Percentiles rank a stretch among this genome's conserved stretches.
Conservation (phyloP, 345 rosid genomes). For the Aurinia saxatilis region DNA sequence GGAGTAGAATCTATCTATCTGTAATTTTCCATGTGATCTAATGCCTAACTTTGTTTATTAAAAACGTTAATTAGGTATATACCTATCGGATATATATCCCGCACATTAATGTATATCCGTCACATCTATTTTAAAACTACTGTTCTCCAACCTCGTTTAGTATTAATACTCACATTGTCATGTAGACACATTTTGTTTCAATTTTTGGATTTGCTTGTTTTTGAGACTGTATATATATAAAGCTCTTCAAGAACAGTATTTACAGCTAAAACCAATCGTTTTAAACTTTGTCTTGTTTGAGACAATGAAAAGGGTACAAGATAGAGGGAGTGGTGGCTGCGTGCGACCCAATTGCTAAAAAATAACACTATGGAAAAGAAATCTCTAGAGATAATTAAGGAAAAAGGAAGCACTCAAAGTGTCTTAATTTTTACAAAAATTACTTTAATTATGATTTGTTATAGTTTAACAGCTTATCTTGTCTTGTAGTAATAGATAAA, state of each 20-base stretch:
- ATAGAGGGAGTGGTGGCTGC: constrained; percentile 18
- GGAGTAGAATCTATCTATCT: background rate
- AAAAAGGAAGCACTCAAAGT: constrained; percentile 7
- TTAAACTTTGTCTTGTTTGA: background rate
- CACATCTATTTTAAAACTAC: constrained; percentile 3
- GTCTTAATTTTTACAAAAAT: background rate
- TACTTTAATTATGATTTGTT: background rate
- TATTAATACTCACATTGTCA: background rate
- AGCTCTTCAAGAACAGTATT: background rate
- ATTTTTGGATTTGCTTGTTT: background rate
- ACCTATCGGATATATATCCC: background rate
- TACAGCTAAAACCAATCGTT: constrained; percentile 1
- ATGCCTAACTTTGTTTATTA: background rate
- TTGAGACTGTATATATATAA: background rate
- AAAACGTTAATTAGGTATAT: background rate
- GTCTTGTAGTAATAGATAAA: background rate
- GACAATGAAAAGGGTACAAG: background rate
- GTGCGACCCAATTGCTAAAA: constrained; percentile 18
- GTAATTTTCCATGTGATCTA: background rate
- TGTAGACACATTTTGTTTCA: background rate
- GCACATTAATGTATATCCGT: background rate
- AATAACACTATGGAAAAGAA: constrained; percentile 4
- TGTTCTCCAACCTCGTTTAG: constrained; percentile 9
- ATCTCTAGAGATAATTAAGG: background rate
- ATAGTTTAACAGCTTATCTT: background rate